Conservation (phyloP, 2,329 filamentous ascomycete genomes). For the Cyphellophora attinorum region DNA sequence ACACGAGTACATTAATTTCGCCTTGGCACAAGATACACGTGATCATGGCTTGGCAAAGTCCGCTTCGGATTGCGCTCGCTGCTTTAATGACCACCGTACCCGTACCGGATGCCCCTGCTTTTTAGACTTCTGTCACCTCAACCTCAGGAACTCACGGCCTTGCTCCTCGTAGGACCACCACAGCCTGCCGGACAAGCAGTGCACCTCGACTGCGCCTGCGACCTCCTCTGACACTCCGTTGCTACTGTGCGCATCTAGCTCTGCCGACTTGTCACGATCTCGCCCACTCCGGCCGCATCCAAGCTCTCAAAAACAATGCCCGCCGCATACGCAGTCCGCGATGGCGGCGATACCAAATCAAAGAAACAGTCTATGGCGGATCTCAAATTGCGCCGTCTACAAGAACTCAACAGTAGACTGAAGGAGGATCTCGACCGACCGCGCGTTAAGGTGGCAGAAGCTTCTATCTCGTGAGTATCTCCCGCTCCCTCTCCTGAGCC, state of each 20-base stretch:
- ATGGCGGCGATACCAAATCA: conserved; percentile 60
- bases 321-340: conserved; percentile 56
- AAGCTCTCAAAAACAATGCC: conserved; percentile 37
- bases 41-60: too few relatives aligned
- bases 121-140: too few relatives aligned
- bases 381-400: conserved; percentile 89
- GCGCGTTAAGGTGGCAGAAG: conserved; percentile 90
- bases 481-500: conserved; percentile 8
- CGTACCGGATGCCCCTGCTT: too few relatives aligned
- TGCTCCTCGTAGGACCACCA: too few relatives aligned
- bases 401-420: conserved; percentile 90
- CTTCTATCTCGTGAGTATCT: conserved; percentile 64
- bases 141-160: too few relatives aligned
- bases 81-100: too few relatives aligned
- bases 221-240: too few relatives aligned
- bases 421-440: conserved; percentile 93
- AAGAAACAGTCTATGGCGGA: conserved; percentile 99
- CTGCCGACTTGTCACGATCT: conserved; percentile 3
- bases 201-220: too few relatives aligned
- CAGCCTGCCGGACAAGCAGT: too few relatives aligned
- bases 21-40: too few relatives aligned
- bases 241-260: not conserved
- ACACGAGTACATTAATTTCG: too few relatives aligned
- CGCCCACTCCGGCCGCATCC: conserved; percentile 1
- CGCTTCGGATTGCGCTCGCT: too few relatives aligned